Base-by-base conservation (phyloP, 2,329 filamentous ascomycete species). In the Colletotrichum tamarilloi region DNA sequence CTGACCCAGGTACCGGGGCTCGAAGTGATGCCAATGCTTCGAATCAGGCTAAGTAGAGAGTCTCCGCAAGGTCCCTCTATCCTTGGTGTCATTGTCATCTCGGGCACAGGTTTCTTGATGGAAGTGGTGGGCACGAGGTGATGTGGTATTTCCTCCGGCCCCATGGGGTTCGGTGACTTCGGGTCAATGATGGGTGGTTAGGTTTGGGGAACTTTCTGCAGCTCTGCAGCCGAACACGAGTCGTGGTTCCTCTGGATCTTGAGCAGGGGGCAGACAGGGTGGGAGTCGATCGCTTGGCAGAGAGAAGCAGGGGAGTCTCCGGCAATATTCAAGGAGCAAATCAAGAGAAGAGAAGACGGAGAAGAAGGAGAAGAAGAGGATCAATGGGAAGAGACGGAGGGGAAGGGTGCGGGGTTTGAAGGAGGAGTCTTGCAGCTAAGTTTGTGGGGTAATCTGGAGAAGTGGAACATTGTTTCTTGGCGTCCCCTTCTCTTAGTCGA, bases 381-480 rank as follows among this genome's bases (percentile, higher is more conserved):
- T 42, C 38, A 42, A 42, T 42, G 30, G 14, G 49, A 42, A 42
- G 38, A 42, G 38, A 42, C 55, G 67, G 38, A 32, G 32, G 52
- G 6, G 16, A 2, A 68, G 46, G 8, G 30, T 68, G 69, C 65
- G 65, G 69, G 65, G 66, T 60, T 52, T 52, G 24, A 6, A 11
- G 9, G 28, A 16, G 55, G 38, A 19, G 24, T 28, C 46, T 62
- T 19, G 19, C 32, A 22, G 24, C 8, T 30, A 56, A n/a, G 52
- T 35, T 38, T 63, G 69, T 35, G 66, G 69, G 66, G 59, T 35
- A 70, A 66, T n/a, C 67, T 69, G 69, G 69, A 46, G 69, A 72
- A 53, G 49, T 46, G 58, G 16, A 11, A 55, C 22, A 5, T 19
- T 22, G 16, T 32, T 16, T 24, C 28, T 56, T 22, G 30, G 8